phyloP scores from a whole-genome alignment of 106 monocot species.

The Dioscorea alata region DNA sequence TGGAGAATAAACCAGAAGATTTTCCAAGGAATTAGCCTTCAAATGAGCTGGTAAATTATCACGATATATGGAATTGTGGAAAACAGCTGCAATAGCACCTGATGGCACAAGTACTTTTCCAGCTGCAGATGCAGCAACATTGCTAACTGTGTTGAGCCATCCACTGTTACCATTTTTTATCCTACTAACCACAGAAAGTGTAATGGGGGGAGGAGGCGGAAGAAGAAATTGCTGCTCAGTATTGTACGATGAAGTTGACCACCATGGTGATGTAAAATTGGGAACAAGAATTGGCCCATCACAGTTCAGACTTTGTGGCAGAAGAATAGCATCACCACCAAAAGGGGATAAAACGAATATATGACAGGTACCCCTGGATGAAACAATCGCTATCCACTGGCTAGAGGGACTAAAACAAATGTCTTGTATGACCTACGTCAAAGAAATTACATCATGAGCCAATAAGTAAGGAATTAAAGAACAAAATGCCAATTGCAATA shows the following conservation, averaged over 20 bases:
- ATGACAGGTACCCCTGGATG: conserved; percentile 84
- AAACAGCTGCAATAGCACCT: conserved; percentile 82
- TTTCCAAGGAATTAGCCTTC: conserved; percentile 61
- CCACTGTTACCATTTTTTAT: conserved; percentile 75
- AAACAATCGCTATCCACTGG: conserved; percentile 92
- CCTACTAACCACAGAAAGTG: conserved; percentile 78
- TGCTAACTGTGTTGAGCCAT: conserved; percentile 91
- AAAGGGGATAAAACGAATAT: conserved; percentile 86
- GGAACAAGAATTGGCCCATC: conserved; percentile 51
- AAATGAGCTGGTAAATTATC: conserved; percentile 9
- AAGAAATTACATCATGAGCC: not conserved
- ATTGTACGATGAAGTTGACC: conserved; percentile 51
- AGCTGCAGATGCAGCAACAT: conserved; percentile 77
- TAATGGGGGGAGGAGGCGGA: conserved; percentile 41
- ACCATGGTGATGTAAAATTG: conserved; percentile 78
- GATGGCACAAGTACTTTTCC: conserved; percentile 71
- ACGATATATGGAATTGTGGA: conserved; percentile 55
- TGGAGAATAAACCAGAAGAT: conserved; percentile 85
- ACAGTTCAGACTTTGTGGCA: conserved; percentile 40
- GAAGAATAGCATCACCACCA: conserved; percentile 81
- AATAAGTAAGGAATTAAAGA: not conserved
- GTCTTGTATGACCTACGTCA: conserved; percentile 80
- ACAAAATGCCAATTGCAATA: not conserved
- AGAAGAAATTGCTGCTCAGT: conserved; percentile 56
- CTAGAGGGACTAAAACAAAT: conserved; percentile 86